Evolutionary conservation across 1,284 basidiomycete genomes (phyloP), one percentile per base, ranked within the genome.

Genomic region (Cryptococcus sp.): DNA sequence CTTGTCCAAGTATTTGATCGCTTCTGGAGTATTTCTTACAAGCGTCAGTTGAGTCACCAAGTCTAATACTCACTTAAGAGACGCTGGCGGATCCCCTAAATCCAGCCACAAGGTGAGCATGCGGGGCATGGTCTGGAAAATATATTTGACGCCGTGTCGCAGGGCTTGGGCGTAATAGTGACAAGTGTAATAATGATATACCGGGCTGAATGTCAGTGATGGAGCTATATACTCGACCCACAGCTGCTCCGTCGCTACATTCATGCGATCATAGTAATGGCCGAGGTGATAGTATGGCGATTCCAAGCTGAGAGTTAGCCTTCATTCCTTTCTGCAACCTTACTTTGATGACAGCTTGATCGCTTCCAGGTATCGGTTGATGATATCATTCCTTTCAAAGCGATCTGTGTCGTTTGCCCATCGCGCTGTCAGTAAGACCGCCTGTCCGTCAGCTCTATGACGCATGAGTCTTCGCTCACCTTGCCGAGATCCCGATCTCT

Each of bases 51-150:
- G 31, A 35, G 31, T 10, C 31, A 25, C 13, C 13, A 35, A 35
- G 8, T 35, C 3, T 10, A 10, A 35, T 3, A 35, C 64, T 59
- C 54, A 69, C 70, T 66, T 73, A 49, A 65, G 69, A 51, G 27
- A 66, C 6, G 72, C 73, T 3, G 76, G 72, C 47, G 76, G 70
- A 71, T 94, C 93, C n/a, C 90, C 93, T 60, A 91, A 80, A 72
- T 98, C 93, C 52, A 99, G 82, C 94, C 95, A 99, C 46, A 99
- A 85, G 0, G 94, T 99, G 15, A 99, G 84, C 63, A 98, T 83
- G 40, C 96, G 86, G 0, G 96, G 95, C 68, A 99, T 86, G 0
- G 93, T 94, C 74, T 97, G 94, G 76, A 95, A 99, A 50, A 97
- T 90, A 77, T 90, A 98, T 81, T 99, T 99, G 47, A 93, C 93